Percentiles rank a stretch among this genome's conserved stretches.
These are phyloP conservation scores for Neoboletus brunneissimus DNA, from an alignment of 768 basidiomycete species.

Conservation along the genomic window DNA sequence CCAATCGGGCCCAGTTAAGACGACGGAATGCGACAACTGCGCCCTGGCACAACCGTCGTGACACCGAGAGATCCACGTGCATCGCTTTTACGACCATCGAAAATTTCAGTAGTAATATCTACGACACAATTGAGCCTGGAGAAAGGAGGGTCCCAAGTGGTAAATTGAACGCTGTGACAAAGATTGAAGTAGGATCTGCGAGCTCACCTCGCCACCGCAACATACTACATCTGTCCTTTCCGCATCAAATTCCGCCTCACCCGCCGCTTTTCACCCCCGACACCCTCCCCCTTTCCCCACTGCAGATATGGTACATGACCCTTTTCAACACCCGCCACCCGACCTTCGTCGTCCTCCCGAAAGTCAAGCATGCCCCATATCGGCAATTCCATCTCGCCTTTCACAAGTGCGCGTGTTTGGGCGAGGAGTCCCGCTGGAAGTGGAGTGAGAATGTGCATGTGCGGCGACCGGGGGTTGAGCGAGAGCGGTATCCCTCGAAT, in stretches of 20 bases:
- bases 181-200: not conserved
- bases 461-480: slow-evolving; percentile 23
- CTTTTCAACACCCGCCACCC: slow-evolving; percentile 49
- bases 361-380: slow-evolving; percentile 87
- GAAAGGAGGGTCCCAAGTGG: too few species aligned
- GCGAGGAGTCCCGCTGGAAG: slow-evolving; percentile 50
- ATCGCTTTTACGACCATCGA: not conserved
- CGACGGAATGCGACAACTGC: not conserved
- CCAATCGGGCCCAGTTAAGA: not conserved
- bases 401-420: slow-evolving; percentile 48
- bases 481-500: slow-evolving; percentile 49
- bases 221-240: slow-evolving; percentile 58
- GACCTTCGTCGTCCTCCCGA: slow-evolving; percentile 37
- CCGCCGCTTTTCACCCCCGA: slow-evolving; percentile 68
- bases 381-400: slow-evolving; percentile 87
- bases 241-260: slow-evolving; percentile 88
- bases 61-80: not conserved
- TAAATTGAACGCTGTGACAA: not conserved
- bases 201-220: not conserved
- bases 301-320: slow-evolving; percentile 74
- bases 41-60: not conserved
- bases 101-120: not conserved
- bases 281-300: slow-evolving; percentile 66
- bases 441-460: slow-evolving; percentile 80
- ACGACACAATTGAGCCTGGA: not conserved